A percentile compares a stretch with the other conserved stretches of the same genome.
Evolutionary conservation across 768 basidiomycete genomes (phyloP).

Genomic region (Suillus subaureus): DNA sequence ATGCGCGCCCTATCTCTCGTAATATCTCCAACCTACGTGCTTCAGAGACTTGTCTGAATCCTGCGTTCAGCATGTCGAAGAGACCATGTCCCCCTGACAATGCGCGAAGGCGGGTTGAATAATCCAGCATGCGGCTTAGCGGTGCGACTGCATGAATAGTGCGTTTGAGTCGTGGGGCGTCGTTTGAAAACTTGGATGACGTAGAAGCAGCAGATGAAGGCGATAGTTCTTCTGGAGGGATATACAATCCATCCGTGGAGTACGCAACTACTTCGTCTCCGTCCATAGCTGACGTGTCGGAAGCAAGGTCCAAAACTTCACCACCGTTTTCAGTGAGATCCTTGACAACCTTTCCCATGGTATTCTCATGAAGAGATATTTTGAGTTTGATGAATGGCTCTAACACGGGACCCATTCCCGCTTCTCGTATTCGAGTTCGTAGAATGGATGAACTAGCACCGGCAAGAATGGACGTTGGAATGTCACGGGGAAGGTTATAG

Average conservation of each 20-base stretch:
- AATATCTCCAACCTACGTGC: conserved; percentile 70
- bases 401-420: conserved; percentile 72
- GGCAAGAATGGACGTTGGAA: conserved; percentile 55
- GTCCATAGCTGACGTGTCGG: conserved; percentile 39
- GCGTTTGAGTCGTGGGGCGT: conserved; percentile 51
- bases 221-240: conserved; percentile 76
- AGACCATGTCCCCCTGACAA: conserved; percentile 80
- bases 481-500: conserved; percentile 44
- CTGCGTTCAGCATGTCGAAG: conserved; percentile 80
- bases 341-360: conserved; percentile 76
- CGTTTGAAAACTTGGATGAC: conserved; percentile 29
- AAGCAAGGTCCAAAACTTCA: conserved; percentile 71
- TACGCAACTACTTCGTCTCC: conserved; percentile 45
- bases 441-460: conserved; percentile 67
- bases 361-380: conserved; percentile 65
- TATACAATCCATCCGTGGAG: conserved; percentile 65
- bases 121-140: conserved; percentile 81
- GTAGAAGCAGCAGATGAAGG: conserved; percentile 55
- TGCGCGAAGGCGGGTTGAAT: conserved; percentile 75
- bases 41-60: conserved; percentile 69
- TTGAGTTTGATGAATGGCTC: conserved; percentile 79
- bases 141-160: conserved; percentile 75
- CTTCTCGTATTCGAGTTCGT: conserved; percentile 59
- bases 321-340: conserved; percentile 85
- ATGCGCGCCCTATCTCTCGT: conserved; percentile 77